A percentile compares a stretch with the other conserved stretches of the same genome.
These are phyloP conservation scores for Penicillium sp. DNA, from an alignment of 2,329 filamentous ascomycete genomes.

Conservation along the genomic window DNA sequence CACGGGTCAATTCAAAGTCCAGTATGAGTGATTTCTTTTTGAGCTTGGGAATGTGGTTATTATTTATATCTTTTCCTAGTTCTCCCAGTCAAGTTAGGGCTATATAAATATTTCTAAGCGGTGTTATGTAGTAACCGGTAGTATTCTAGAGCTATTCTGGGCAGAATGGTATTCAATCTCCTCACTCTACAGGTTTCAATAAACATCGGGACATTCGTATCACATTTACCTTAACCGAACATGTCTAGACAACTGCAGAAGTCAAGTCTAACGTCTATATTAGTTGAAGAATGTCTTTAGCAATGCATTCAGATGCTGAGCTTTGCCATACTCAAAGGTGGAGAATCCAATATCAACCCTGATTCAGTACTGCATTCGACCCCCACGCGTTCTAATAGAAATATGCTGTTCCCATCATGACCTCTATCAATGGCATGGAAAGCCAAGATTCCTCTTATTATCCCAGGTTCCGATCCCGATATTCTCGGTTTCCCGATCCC, in stretches of 20 bases:
- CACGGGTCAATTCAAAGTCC: background rate
- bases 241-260: no score
- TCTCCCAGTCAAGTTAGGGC: background rate
- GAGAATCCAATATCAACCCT: background rate
- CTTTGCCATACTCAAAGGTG: no score
- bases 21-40: background rate
- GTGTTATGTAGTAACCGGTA: no score
- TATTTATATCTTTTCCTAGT: no score
- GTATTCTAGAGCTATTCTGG: no score
- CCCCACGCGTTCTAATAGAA: background rate
- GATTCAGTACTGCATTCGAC: background rate
- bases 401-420: background rate
- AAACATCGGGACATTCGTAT: no score
- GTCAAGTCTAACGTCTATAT: background rate
- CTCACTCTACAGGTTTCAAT: no score
- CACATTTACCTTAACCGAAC: no score
- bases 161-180: no score
- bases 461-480: no score
- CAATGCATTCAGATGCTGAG: no score
- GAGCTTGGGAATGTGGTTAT: background rate
- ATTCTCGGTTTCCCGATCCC: conserved; percentile 7
- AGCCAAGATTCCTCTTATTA: background rate
- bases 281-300: background rate
- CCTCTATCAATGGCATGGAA: background rate
- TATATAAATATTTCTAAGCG: no score